Evolutionary conservation across 345 rosid genomes (phyloP).

Genomic region (Acer saccharum): DNA sequence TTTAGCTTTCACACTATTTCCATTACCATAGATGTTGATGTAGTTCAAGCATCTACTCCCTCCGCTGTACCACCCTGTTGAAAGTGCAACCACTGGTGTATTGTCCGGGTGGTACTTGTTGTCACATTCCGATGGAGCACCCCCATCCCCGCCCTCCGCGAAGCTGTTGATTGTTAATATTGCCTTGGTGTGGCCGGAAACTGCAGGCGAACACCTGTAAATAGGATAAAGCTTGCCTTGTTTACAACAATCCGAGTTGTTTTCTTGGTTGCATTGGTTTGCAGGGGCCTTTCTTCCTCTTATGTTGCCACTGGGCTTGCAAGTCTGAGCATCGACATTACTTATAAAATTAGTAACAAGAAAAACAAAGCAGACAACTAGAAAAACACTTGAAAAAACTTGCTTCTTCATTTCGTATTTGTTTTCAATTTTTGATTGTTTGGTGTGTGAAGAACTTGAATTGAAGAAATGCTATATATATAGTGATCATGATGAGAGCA

Average conservation of each 20-base stretch:
- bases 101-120: conserved; percentile 21
- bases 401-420: too few species aligned
- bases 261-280: conserved; percentile 28
- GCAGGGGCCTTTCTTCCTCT: conserved; percentile 36
- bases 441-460: too few species aligned
- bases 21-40: conserved; percentile 30
- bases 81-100: conserved; percentile 25
- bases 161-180: conserved; percentile 34
- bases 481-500: too few species aligned
- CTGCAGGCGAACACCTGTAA: conserved; percentile 21
- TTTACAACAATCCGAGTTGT: conserved; percentile 34
- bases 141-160: conserved; percentile 20
- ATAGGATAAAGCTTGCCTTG: conserved; percentile 31
- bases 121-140: conserved; percentile 30
- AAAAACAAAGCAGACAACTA: neutral
- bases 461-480: too few species aligned
- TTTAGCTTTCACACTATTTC: conserved; percentile 25
- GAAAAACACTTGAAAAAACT: too few species aligned
- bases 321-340: conserved; percentile 10
- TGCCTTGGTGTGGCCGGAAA: conserved; percentile 24
- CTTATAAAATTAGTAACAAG: neutral
- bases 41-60: conserved; percentile 22
- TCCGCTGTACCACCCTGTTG: conserved; percentile 35
- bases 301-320: conserved; percentile 34
- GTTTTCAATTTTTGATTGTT: too few species aligned